phyloP scores from a whole-genome alignment of 2,329 filamentous ascomycete species.

The Fusarium verrucosum region DNA sequence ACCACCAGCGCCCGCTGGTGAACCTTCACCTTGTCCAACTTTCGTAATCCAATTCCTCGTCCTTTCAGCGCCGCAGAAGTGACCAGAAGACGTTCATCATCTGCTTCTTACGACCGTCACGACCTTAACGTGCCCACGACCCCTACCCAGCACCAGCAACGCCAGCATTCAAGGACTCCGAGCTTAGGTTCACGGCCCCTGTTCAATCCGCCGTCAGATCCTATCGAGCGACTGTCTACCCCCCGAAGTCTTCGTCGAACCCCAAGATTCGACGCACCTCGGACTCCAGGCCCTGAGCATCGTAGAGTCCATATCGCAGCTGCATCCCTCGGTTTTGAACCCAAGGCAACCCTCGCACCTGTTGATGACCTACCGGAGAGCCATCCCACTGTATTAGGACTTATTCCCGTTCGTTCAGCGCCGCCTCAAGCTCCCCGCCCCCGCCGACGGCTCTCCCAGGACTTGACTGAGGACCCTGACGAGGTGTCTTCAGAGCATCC shows the following conservation, averaged over 20 bases:
- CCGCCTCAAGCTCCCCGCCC: conserved; percentile 48
- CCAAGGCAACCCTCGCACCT: conserved; percentile 46
- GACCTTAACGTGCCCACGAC: conserved; percentile 60
- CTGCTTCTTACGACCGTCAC: conserved; percentile 63
- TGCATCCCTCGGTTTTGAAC: conserved; percentile 59
- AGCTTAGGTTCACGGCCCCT: conserved; percentile 31
- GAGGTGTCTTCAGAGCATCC: conserved; percentile 51
- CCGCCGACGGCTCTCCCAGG: conserved; percentile 56
- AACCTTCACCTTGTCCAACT: conserved; percentile 58
- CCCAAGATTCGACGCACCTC: conserved; percentile 58
- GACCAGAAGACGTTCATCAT: conserved; percentile 54
- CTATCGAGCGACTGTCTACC: conserved; percentile 55
- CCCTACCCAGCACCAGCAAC: conserved; percentile 57
- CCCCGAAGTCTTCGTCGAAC: conserved; percentile 62
- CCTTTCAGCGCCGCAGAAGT: conserved; percentile 54
- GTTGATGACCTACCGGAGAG: conserved; percentile 38
- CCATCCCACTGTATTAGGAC: conserved; percentile 41
- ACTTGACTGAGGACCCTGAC: conserved; percentile 58
- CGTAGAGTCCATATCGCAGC: conserved; percentile 57
- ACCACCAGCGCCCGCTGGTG: conserved; percentile 53
- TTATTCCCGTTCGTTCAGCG: conserved; percentile 52
- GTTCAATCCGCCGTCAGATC: conserved; percentile 48
- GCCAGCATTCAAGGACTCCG: conserved; percentile 49
- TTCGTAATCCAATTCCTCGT: conserved; percentile 40
- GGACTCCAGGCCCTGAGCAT: conserved; percentile 52